Evolutionary conservation across 202 grass and related monocot genomes (phyloP).

Genomic region (Panicum virgatum): DNA sequence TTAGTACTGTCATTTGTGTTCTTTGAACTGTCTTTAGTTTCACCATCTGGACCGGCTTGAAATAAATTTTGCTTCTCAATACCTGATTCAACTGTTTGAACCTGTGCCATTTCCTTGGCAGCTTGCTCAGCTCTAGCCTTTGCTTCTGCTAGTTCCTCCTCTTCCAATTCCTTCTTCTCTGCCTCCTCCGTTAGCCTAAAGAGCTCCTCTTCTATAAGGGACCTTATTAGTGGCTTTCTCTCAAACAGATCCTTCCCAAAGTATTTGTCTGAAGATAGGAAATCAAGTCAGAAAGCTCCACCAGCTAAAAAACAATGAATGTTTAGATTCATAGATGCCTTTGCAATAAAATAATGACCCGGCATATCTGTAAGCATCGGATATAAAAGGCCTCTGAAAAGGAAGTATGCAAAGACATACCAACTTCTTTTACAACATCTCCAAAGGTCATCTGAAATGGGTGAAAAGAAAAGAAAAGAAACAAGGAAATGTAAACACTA

Average conservation of each 20-base stretch:
- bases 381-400: constrained; percentile 6
- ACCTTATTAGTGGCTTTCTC: constrained; percentile 56
- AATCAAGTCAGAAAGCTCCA: constrained; percentile 35
- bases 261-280: constrained; percentile 56
- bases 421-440: constrained; percentile 61
- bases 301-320: constrained; percentile 9
- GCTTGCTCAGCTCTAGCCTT: constrained; percentile 42
- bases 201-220: constrained; percentile 60
- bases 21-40: constrained; percentile 23
- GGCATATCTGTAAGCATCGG: constrained; percentile 17
- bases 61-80: constrained; percentile 20
- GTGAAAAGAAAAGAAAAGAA: constrained; percentile 14
- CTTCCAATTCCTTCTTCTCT: constrained; percentile 57
- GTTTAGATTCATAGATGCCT: constrained; percentile 26
- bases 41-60: constrained; percentile 10
- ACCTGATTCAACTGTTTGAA: constrained; percentile 23
- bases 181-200: constrained; percentile 56
- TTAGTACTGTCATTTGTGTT: neutral
- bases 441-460: constrained; percentile 66
- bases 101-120: constrained; percentile 15
- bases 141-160: constrained; percentile 38
- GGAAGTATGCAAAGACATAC: constrained; percentile 35
- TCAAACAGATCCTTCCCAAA: constrained; percentile 59
- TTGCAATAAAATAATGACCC: constrained; percentile 14
- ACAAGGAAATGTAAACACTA: constrained; percentile 30